Conservation (phyloP, 257 asterid species). For the Asclepias syriaca region DNA sequence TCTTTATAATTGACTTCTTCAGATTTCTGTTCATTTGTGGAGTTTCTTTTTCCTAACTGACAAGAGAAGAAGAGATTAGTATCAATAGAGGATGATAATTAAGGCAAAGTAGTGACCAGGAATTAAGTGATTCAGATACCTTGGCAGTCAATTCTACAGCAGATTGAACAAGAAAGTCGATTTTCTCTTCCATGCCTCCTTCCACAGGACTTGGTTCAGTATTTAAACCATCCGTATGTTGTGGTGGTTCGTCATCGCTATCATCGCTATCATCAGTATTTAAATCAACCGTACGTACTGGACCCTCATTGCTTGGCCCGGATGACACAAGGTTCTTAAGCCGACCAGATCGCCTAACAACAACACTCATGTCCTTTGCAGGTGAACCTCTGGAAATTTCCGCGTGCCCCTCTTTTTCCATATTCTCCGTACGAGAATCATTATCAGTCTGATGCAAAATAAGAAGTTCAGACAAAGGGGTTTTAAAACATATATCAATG, state of each 20-base stretch:
- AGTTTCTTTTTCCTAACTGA: slow-evolving; percentile 19
- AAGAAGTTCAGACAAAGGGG: not conserved
- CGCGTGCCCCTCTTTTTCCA: not conserved
- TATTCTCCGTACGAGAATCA: not conserved
- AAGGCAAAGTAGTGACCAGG: not conserved
- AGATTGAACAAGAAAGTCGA: slow-evolving; percentile 30
- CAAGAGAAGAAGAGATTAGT: not conserved
- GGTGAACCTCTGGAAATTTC: not conserved
- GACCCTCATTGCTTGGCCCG: not conserved
- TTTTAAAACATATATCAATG: not conserved
- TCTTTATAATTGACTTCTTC: slow-evolving; percentile 29
- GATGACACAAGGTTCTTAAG: slow-evolving; percentile 5
- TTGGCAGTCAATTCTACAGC: slow-evolving; percentile 24
- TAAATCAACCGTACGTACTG: too few relatives aligned
- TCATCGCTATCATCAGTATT: too few relatives aligned
- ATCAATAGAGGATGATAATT: not conserved
- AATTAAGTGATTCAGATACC: slow-evolving; percentile 16
- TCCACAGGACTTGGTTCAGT: not conserved
- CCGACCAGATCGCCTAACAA: slow-evolving; percentile 35
- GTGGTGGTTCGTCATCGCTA: not conserved
- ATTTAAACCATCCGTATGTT: not conserved
- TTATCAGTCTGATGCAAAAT: slow-evolving; percentile 2
- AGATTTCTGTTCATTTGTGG: slow-evolving; percentile 12
- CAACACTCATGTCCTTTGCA: not conserved
- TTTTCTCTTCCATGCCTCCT: slow-evolving; percentile 27